These are phyloP conservation scores for Phytophthora multivora DNA, from an alignment of 352 stramenopile species.

Conservation along the genomic window DNA sequence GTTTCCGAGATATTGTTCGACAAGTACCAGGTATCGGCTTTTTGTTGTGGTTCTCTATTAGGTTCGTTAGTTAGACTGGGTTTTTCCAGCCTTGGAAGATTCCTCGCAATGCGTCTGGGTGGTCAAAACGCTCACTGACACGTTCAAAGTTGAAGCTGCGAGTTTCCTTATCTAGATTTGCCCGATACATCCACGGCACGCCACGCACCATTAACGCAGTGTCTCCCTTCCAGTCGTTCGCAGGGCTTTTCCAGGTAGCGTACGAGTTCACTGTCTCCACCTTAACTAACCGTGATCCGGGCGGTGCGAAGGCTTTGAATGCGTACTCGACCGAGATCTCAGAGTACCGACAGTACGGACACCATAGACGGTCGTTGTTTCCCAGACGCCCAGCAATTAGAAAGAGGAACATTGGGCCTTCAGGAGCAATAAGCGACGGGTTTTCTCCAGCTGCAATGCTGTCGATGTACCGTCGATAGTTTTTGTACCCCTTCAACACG, in stretches of 20 bases:
- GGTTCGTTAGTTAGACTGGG: constrained; percentile 1
- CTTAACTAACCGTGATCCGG: constrained; percentile 56
- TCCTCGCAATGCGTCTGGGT: constrained; percentile 24
- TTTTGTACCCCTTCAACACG: constrained; percentile 43
- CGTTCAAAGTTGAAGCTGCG: constrained; percentile 28
- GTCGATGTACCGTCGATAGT: constrained; percentile 52
- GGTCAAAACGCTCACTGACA: constrained; percentile 25
- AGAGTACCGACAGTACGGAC: constrained; percentile 74
- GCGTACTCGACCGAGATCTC: constrained; percentile 75
- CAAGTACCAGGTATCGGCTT: too few species aligned
- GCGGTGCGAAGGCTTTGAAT: constrained; percentile 69
- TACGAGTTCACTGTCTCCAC: constrained; percentile 65
- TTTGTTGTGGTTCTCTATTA: not conserved
- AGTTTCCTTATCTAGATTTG: constrained; percentile 36
- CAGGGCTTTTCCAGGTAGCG: constrained; percentile 67
- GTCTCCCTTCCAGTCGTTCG: constrained; percentile 67
- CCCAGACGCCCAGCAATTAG: constrained; percentile 63
- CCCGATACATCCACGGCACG: constrained; percentile 64
- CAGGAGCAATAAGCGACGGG: constrained; percentile 20
- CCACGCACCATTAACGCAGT: constrained; percentile 56
- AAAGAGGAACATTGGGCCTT: constrained; percentile 65
- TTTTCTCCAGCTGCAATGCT: constrained; percentile 30
- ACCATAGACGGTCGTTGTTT: constrained; percentile 78
- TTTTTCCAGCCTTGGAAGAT: constrained; percentile 43
- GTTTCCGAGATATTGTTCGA: too few species aligned